Conservation (phyloP, 2,329 filamentous ascomycete genomes). For the Fusarium staphyleae region DNA sequence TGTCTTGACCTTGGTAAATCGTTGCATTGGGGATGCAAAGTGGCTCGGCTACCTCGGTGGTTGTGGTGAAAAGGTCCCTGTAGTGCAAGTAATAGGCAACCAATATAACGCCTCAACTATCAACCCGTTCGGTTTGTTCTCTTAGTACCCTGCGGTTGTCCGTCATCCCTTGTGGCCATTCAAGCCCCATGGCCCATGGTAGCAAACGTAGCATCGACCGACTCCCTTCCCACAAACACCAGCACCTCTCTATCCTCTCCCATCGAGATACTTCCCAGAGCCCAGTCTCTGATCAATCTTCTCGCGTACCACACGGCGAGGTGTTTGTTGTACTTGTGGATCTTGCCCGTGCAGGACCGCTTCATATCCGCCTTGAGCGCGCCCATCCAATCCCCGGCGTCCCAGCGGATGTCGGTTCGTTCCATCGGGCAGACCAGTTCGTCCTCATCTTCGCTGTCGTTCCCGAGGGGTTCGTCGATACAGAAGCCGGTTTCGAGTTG, state of each 20-base stretch:
- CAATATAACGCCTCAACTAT: too few species aligned
- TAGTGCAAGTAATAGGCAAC: too few species aligned
- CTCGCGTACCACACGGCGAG: conserved; percentile 44
- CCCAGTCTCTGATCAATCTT: conserved; percentile 36
- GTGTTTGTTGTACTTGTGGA: conserved; percentile 45
- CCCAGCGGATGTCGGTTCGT: conserved; percentile 41
- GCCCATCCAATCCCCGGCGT: conserved; percentile 30
- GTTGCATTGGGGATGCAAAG: too few species aligned
- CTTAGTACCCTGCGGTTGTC: background rate
- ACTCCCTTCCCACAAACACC: conserved; percentile 35
- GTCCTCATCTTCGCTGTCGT: conserved; percentile 5
- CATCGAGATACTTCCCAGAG: conserved; percentile 38
- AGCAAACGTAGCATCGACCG: conserved; percentile 30
- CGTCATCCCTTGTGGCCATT: background rate
- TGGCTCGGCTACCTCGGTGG: too few species aligned
- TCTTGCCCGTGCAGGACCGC: conserved; percentile 34
- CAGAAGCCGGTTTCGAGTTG: conserved; percentile 42
- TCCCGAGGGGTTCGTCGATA: conserved; percentile 26
- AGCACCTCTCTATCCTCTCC: conserved; percentile 28
- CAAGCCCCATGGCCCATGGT: conserved; percentile 27
- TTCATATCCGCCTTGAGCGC: conserved; percentile 33
- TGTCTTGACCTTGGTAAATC: too few species aligned
- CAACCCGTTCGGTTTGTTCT: too few species aligned
- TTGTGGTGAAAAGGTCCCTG: too few species aligned
- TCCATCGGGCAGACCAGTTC: conserved; percentile 40